Base-by-base conservation (phyloP, 768 basidiomycete genomes). In the Mycena olivaceomarginata region DNA sequence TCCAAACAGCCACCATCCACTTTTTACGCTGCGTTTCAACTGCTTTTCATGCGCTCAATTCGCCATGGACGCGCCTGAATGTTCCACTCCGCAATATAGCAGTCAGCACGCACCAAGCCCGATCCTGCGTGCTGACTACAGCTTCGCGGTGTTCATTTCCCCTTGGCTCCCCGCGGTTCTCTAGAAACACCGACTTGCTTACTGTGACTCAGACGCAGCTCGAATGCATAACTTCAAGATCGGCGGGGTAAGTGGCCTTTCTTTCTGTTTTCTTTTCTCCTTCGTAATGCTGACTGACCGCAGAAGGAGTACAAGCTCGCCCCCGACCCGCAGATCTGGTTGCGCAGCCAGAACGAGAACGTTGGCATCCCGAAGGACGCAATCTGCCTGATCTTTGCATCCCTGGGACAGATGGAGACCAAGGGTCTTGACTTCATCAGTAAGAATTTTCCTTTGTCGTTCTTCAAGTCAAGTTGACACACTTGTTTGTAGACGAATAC, bases 301-400 rank as follows among this genome's bases (percentile, higher is more conserved):
- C 75, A 92, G 89, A 84, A 84, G 8, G 87, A 88, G 12, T 93
- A 88, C 80, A 90, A 91, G 82, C 80, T 94, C 72, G 92, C 90
- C 6, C 82, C 90, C 90, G 92, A 94, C 80, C 93, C 92, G 5
- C 94, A 95, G 86, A 90, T 93, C 72, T 94, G 93, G 92, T 93
- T 93, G 2, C 90, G 92, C 63, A 80, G 85, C 13, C 85, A 91
- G 76, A 94, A 95, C 85, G 81, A 84, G 15, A 83, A 84, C 40
- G 87, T 95, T 31, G 92, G 93, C 76, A 93, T 92, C 57, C 82
- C 84, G 40, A 73, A 83, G 10, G 80, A 82, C 79, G 82, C 83
- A 71, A 93, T 93, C 76, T 93, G 92, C 79, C 85, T 93, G 70
- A 86, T 93, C 79, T 85, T 89, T 25, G 87, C 86, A 10, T 90